Base-by-base conservation (phyloP, 495 filamentous ascomycete genomes). In the Penicillium manginii region DNA sequence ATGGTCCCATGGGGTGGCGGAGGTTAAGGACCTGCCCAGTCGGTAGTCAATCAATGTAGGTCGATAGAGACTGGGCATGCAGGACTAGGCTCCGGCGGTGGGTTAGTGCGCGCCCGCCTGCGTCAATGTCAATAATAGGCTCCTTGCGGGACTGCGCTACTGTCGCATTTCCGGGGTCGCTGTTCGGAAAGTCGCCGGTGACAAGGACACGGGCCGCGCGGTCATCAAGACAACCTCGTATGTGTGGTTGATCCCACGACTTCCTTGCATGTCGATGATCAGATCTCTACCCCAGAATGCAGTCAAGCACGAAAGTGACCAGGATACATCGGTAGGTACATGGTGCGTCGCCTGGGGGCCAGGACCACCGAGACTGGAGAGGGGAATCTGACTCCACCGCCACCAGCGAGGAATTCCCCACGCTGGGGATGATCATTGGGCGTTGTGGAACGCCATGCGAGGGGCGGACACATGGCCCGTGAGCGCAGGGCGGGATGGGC, bases 391-490 rank as follows among this genome's bases (percentile, higher is more conserved):
- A 33, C 32, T 50, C 51, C 59, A 55, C 59, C 63, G 54, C 63
- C 63, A 63, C 53, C 17, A 31, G n/a, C 48, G 23, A 35, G 48
- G 18, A 10, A 50, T 58, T 55, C 57, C 52, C 64, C 64, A 67
- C 58, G 17, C 7, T 19, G 1, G 3, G 0, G 49, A 51, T 31
- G 57, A 52, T 59, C 48, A 67, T 67, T 67, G 64, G 64, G 40
- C 43, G 51, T 53, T 51, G 5, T 21, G 48, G 29, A 19, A 66
- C 64, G 61, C 64, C 64, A 67, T 64, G 61, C 64, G 64, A 66
- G 64, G 64, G 63, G 60, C 53, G 60, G 61, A 64, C 52, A 64
- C 64, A 64, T 67, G 64, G 64, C 58, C 64, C 58, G 64, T 66
- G 64, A 64, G 64, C 59, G 35, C 9, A 19, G 33, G 48, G 51